Evolutionary conservation across 371 early-diverging fungal species (phyloP).

Genomic region (Apophysomyces sp.): DNA sequence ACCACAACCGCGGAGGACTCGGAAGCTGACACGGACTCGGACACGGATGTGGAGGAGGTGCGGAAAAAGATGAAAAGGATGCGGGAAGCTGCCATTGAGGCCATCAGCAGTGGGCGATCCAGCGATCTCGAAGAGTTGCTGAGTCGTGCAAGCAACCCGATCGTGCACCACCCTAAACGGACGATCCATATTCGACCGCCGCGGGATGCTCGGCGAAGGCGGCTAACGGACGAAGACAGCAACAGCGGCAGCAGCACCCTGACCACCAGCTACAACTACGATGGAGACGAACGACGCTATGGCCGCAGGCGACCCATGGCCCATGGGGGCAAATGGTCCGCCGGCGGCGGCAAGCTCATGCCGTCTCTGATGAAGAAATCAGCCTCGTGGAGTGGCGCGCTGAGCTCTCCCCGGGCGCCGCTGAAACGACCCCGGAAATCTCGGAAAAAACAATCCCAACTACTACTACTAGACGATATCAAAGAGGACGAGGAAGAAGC

Average conservation of each 20-base stretch:
- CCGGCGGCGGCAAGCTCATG: conserved; percentile 23
- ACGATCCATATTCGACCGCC: neutral
- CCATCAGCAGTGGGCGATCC: conserved; percentile 30
- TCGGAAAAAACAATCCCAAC: neutral
- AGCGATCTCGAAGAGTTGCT: conserved; percentile 37
- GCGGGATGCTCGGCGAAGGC: neutral
- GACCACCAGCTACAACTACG: neutral
- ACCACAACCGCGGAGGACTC: neutral
- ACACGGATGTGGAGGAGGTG: conserved; percentile 34
- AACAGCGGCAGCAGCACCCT: neutral
- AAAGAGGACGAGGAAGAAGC: conserved; percentile 5
- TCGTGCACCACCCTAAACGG: conserved; percentile 9
- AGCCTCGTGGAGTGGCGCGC: conserved; percentile 33
- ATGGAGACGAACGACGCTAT: neutral
- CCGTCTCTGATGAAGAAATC: conserved; percentile 27
- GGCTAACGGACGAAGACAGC: neutral
- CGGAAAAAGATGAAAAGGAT: conserved; percentile 30
- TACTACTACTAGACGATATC: neutral
- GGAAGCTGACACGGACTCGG: conserved; percentile 30
- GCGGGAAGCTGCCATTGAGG: conserved; percentile 38
- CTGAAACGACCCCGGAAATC: neutral
- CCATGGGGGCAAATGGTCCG: neutral
- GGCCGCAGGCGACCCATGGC: neutral
- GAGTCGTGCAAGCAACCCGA: conserved; percentile 32
- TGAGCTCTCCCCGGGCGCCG: conserved; percentile 5